Evolutionary conservation across 441 rosid species (phyloP).

Genomic region (Gossypium schwendimanii): DNA sequence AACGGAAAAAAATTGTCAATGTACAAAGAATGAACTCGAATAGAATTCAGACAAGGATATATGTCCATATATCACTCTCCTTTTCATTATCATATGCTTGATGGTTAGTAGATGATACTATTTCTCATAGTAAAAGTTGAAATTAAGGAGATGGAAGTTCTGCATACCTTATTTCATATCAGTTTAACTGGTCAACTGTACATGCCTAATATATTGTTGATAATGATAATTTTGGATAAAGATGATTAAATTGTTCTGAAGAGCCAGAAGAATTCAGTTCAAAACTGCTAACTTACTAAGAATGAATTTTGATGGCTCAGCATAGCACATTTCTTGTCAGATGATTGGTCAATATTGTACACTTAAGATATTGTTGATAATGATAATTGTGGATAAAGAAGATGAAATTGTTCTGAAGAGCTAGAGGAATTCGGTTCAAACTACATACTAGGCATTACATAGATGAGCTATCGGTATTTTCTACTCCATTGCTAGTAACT

Average conservation of each 20-base stretch:
- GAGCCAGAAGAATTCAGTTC: no score
- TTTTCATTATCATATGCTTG: background rate
- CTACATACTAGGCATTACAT: background rate
- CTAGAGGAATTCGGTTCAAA: background rate
- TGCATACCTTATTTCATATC: background rate
- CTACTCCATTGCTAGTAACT: background rate
- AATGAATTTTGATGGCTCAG: no score
- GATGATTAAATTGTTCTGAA: no score
- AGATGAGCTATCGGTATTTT: background rate
- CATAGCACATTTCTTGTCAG: no score
- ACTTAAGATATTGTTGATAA: background rate
- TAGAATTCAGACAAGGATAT: background rate
- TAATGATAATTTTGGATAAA: no score
- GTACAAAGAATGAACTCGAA: background rate
- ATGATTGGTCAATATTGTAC: background rate
- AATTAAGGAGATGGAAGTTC: background rate
- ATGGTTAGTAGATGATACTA: background rate
- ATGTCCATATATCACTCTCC: no score
- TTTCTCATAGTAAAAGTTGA: background rate
- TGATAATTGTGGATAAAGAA: background rate
- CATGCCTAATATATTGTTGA: no score
- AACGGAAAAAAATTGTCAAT: background rate
- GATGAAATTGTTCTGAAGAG: background rate
- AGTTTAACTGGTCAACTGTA: background rate
- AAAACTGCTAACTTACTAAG: no score